A percentile compares a stretch with the other conserved stretches of the same genome.
Evolutionary conservation across 176 grass and related monocot genomes (phyloP).

Genomic region (Phoenix roebelenii): DNA sequence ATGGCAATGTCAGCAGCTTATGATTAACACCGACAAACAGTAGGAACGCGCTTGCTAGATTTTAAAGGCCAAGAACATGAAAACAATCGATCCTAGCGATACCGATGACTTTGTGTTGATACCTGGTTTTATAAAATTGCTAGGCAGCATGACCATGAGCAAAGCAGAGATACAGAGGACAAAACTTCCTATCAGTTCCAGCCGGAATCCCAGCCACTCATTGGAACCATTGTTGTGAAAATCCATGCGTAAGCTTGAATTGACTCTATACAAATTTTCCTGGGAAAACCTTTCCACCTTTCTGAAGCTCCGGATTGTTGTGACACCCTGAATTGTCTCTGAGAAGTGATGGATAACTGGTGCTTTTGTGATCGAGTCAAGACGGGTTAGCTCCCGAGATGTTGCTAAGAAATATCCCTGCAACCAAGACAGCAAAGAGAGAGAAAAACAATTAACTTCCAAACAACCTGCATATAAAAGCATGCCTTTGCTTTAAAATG

Average conservation of each 20-base stretch:
- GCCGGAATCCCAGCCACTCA: constrained; percentile 85
- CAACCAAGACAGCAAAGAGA: not conserved
- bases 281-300: constrained; percentile 55
- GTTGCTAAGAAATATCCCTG: constrained; percentile 78
- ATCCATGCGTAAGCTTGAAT: constrained; percentile 92
- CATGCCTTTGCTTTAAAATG: too few species aligned
- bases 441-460: too few species aligned
- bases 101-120: not conserved
- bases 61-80: too few species aligned
- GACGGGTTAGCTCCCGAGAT: constrained; percentile 85
- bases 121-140: constrained; percentile 66
- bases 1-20: too few species aligned
- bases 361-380: constrained; percentile 94
- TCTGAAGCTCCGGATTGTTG: constrained; percentile 83
- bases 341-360: constrained; percentile 99
- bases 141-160: constrained; percentile 83
- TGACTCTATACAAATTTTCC: constrained; percentile 74
- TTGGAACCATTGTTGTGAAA: constrained; percentile 97
- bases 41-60: too few species aligned
- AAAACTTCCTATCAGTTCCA: constrained; percentile 74
- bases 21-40: too few species aligned
- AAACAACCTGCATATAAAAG: too few species aligned
- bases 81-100: too few species aligned
- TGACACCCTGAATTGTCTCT: constrained; percentile 87
- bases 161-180: constrained; percentile 79